A percentile compares a stretch with the other conserved stretches of the same genome.
Conservation (phyloP, 352 stramenopile genomes). For the Phytophthora sp. region DNA sequence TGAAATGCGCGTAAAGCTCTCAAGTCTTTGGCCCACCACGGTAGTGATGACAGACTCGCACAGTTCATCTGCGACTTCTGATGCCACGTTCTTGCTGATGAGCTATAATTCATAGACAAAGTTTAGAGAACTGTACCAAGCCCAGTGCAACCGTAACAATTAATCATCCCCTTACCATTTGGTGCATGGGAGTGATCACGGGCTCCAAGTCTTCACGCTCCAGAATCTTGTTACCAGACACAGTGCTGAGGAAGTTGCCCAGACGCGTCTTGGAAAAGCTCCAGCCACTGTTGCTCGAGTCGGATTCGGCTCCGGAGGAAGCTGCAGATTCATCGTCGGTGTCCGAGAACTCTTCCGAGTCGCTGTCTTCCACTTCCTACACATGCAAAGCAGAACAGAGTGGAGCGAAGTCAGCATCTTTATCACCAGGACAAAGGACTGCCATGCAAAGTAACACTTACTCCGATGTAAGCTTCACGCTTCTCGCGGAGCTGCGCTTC, state of each 20-base stretch:
- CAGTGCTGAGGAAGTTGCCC: constrained; percentile 79
- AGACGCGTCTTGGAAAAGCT: constrained; percentile 85
- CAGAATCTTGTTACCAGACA: constrained; percentile 94
- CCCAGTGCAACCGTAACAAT: too few relatives aligned
- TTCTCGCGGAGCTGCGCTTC: constrained; percentile 72
- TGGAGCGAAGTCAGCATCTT: constrained; percentile 2
- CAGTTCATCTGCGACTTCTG: constrained; percentile 95
- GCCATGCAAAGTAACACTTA: too few relatives aligned
- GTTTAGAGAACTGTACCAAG: too few relatives aligned
- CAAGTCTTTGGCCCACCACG: constrained; percentile 95
- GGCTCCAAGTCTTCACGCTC: constrained; percentile 92
- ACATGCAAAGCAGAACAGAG: neutral
- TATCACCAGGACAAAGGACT: too few relatives aligned
- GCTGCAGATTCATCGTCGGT: constrained; percentile 72
- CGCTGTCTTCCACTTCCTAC: constrained; percentile 73
- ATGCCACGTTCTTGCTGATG: constrained; percentile 98
- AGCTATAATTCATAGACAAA: constrained; percentile 58
- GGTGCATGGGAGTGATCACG: constrained; percentile 94
- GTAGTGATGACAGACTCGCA: constrained; percentile 94
- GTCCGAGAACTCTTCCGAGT: constrained; percentile 68
- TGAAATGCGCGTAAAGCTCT: constrained; percentile 91
- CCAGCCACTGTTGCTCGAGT: constrained; percentile 66
- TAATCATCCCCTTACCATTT: too few relatives aligned
- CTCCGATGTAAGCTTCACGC: constrained; percentile 83
- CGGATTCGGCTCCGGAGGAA: constrained; percentile 76